Conservation (phyloP, 169 alveolate species). For the Plasmodium chabaudi region DNA sequence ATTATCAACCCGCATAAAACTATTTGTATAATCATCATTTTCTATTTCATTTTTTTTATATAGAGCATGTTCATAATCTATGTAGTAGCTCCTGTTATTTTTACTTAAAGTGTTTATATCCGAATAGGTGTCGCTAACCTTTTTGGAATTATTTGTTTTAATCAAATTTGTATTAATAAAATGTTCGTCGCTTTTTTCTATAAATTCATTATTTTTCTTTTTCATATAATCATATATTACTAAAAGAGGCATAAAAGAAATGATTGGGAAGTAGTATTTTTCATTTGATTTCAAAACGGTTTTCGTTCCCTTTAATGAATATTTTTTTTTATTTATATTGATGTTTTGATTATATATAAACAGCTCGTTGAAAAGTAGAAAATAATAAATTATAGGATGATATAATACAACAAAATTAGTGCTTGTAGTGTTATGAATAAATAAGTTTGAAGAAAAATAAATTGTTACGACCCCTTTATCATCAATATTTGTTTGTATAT, state of each 20-base stretch:
- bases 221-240: slow-evolving; percentile 30
- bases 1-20: background rate
- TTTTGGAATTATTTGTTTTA: too few species aligned
- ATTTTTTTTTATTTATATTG: background rate
- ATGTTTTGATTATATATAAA: background rate
- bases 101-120: too few species aligned
- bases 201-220: background rate
- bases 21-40: too few species aligned
- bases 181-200: background rate
- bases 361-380: background rate
- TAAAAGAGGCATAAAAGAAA: slow-evolving; percentile 41
- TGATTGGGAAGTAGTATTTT: slow-evolving; percentile 33
- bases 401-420: slow-evolving; percentile 33
- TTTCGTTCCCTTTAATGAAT: background rate
- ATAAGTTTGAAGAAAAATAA: slow-evolving; percentile 51
- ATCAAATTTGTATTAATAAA: background rate
- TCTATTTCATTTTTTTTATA: too few species aligned
- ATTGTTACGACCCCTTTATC: slow-evolving; percentile 63
- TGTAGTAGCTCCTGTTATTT: too few species aligned
- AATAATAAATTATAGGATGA: slow-evolving; percentile 46
- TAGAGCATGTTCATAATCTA: too few species aligned
- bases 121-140: too few species aligned
- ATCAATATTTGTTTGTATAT: slow-evolving; percentile 54
- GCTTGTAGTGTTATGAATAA: slow-evolving; percentile 35
- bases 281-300: slow-evolving; percentile 15